Evolutionary conservation across 257 asterid species (phyloP), one percentile per base, ranked within the genome.

Genomic region (Thymus quinquecostatus): DNA sequence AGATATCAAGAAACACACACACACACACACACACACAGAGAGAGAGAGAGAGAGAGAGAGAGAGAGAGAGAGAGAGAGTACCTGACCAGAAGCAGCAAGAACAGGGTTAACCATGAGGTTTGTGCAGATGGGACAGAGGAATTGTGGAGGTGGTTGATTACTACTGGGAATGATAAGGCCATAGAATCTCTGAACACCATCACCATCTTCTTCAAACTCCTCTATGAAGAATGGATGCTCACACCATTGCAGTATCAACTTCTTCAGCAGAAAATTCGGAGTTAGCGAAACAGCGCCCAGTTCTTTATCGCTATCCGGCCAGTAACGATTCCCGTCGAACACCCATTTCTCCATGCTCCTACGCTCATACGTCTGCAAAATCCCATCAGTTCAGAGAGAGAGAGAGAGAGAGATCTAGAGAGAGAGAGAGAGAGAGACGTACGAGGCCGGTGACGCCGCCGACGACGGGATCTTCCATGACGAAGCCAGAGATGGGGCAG

Each of bases 81-180:
- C 95, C 91, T 59, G 85, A 38, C 89, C 91, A 72, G 95, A 77
- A 44, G 86, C 76, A 21, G 81, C 41, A 14, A 82, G 78, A 74
- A 88, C 95, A 74, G 95, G 91, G 32, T 88, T 83, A 3, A 40
- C 64, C 86, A 88, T 84, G 53, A 86, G 58, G 41, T 63, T 44
- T 40, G 74, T 82, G 56, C 88, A 84, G 50, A 88, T 63, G 4
- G 95, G 86, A 53, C 89, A 88, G 34, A 33, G 55, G 53, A 84
- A 79, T 71, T 81, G 86, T 14, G 36, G 45, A n/a, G 91, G 91
- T 10, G 77, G 72, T 48, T 38, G 4, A 0, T 38, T 7, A 34
- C n/a, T n/a, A n/a, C n/a, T n/a, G n/a, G n/a, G n/a, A n/a, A 53
- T 2, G 1, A 11, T 53, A 2, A 53, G 59, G 59, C 59, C 32